Base-by-base conservation (phyloP, 352 stramenopile genomes). In the Globisporangium ultimum region DNA sequence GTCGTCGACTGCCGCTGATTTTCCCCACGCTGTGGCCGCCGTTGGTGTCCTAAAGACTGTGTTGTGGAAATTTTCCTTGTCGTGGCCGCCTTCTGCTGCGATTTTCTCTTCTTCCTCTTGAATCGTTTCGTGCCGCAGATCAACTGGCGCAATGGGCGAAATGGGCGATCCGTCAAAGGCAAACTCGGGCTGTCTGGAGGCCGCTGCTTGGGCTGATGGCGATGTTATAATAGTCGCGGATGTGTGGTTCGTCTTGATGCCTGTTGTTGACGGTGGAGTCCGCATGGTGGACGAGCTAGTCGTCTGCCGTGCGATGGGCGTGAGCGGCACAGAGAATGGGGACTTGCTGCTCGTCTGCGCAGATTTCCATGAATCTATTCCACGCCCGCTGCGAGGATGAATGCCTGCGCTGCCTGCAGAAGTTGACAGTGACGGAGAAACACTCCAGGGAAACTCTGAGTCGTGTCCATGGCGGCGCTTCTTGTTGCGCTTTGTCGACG, bases 141-240 rank as follows among this genome's bases (percentile, higher is more conserved):
- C 38, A 7, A 3, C 22, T 61, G 52, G 48, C 12, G 41, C 48
- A 18, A 63, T 63, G n/a, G 56, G 56, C 2, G 68, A 55, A 61
- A 89, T 84, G 54, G 79, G 79, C 51, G 79, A 87, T 10, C 78
- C 53, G 5, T 76, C 75, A 40, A 78, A 83, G 13, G 55, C 50
- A 61, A 71, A 55, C 43, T 48, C 48, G 41, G 55, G 46, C 12
- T 42, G 32, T 0, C 42, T 55, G 41, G 7, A 36, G 38, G n/a
- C 38, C 36, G 38, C 45, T 45, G 20, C 13, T 13, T 24, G 15
- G 9, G 8, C 21, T 43, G 55, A 8, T 48, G n/a, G 14, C 9
- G 36, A 4, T 52, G 48, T 1, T 14, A 28, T 60, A n/a, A 22
- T 46, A 28, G 24, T 45, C 28, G 22, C 13, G 43, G 54, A 15